A percentile compares a stretch with the other conserved stretches of the same genome.
Evolutionary conservation across 2,329 filamentous ascomycete genomes (phyloP).

Genomic region (Beauveria pseudobassiana): DNA sequence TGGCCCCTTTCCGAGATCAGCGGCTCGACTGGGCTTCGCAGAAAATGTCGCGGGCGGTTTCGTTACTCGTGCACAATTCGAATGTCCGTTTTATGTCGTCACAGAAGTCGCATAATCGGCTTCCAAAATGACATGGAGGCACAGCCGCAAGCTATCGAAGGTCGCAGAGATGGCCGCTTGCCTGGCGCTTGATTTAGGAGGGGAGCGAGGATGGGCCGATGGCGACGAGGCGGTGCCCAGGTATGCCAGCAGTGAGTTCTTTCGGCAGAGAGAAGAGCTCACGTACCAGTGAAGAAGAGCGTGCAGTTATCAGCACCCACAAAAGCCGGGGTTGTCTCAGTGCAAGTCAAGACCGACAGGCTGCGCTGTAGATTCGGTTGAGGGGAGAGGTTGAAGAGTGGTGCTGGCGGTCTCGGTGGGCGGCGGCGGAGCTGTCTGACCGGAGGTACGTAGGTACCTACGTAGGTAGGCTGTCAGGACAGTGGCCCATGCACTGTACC

Average conservation of each 20-base stretch:
- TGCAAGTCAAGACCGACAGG: neutral
- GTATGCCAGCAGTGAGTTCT: neutral
- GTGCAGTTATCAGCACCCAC: neutral
- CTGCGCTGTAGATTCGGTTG: neutral
- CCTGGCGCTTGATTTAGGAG: neutral
- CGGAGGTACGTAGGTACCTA: neutral
- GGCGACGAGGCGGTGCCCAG: neutral
- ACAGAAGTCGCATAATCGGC: conserved; percentile 3
- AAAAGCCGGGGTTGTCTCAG: neutral
- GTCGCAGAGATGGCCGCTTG: neutral
- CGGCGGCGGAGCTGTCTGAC: neutral
- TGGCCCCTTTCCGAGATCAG: conserved; percentile 1
- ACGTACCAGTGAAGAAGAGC: neutral
- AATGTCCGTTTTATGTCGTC: neutral
- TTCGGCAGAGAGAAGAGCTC: neutral
- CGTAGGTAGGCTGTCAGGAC: neutral
- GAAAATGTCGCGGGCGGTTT: neutral
- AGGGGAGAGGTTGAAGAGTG: conserved; percentile 7
- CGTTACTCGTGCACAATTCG: neutral
- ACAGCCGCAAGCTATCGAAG: neutral
- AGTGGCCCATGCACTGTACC: neutral
- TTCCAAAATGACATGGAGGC: neutral
- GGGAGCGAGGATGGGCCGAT: neutral
- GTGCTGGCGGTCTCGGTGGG: neutral
- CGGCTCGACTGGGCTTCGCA: neutral